Evolutionary conservation across 371 early-diverging fungal species (phyloP), one percentile per base, ranked within the genome.

Genomic region (Mortierella sp.): DNA sequence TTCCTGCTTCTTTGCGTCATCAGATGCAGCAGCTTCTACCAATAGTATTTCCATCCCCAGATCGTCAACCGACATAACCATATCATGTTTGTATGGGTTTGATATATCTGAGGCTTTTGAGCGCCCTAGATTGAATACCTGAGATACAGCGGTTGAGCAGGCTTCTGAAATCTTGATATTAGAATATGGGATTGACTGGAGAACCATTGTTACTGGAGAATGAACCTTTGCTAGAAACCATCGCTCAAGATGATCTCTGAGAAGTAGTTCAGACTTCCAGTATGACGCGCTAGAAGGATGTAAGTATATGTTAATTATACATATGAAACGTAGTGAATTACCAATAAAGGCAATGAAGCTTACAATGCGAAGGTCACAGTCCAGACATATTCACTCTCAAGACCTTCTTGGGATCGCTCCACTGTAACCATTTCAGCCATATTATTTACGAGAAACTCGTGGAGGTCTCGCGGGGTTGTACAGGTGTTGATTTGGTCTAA

Each of bases 31-130:
- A 57, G 28, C 10, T 5, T 57, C 28, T 11, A 48, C 48, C n/a
- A 48, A 7, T n/a, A n/a, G 48, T 19, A 48, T 48, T 16, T 57
- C 24, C 24, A 57, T 57, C 4, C 28, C 33, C 4, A 57, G 5
- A 28, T 57, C 58, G 7, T 33, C 33, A 28, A 28, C 15, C 3
- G 58, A 16, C 58, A 57, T 57, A 6, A 33, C 58, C 33, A 57
- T 57, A 57, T 57, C 58, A 10, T 57, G 58, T 28, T 28, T 57
- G 28, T 57, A 57, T 57, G 58, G 58, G 28, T 57, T 57, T 57
- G 32, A 22, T 19, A 57, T 13, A 7, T 22, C 28, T 4, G 33
- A 57, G 58, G 58, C 22, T 28, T 57, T 33, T 8, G 58, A 28
- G 16, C 19, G 58, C 0, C 58, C 58, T 16, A 57, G 33, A 57